These are phyloP conservation scores for Mycena polygramma DNA, from an alignment of 768 basidiomycete species.

Conservation along the genomic window DNA sequence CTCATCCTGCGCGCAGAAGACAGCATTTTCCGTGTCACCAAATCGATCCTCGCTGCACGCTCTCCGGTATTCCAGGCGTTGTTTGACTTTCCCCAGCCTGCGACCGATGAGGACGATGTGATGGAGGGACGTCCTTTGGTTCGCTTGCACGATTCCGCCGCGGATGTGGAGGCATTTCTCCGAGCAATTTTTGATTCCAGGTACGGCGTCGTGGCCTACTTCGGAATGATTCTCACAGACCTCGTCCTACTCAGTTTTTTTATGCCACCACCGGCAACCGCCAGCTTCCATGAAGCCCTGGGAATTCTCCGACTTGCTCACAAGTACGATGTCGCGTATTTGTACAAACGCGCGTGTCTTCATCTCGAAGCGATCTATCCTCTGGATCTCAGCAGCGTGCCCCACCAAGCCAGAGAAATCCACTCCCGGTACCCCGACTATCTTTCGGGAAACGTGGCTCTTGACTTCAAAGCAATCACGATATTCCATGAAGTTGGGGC, in stretches of 20 bases:
- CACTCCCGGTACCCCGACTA: neutral
- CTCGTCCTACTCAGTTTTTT: slow-evolving; percentile 2
- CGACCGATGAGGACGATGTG: neutral
- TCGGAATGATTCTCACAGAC: no score
- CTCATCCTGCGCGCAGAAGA: slow-evolving; percentile 6
- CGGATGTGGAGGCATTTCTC: neutral
- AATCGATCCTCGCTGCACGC: slow-evolving; percentile 4
- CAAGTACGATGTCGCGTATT: slow-evolving; percentile 12
- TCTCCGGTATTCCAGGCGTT: neutral
- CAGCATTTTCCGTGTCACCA: slow-evolving; percentile 5
- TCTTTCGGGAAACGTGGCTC: neutral
- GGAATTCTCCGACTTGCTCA: slow-evolving; percentile 4
- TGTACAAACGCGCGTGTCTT: slow-evolving; percentile 3
- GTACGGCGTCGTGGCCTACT: neutral
- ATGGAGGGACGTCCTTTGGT: neutral
- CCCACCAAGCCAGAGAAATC: no score
- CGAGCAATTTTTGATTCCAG: slow-evolving; percentile 9
- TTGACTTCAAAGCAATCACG: neutral
- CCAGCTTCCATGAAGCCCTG: neutral
- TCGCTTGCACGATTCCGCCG: neutral
- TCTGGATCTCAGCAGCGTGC: neutral
- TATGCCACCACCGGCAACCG: slow-evolving; percentile 2
- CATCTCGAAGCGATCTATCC: slow-evolving; percentile 13
- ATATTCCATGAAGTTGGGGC: neutral
- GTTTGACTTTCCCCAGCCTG: neutral